Evolutionary conservation across 2,329 filamentous ascomycete genomes (phyloP).

Genomic region (Ambrosiella xylebori): DNA sequence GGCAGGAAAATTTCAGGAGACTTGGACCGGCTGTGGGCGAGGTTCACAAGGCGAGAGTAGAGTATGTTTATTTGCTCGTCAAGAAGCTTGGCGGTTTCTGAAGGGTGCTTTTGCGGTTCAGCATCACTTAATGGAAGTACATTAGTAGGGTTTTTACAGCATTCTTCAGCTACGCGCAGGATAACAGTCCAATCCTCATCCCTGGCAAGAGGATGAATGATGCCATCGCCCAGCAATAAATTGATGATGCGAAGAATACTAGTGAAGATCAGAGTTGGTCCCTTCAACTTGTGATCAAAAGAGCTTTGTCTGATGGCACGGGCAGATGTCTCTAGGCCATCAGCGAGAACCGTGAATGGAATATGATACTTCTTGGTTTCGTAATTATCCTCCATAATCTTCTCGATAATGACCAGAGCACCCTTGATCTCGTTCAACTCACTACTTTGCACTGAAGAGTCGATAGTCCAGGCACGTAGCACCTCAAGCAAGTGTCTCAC

Average conservation of each 20-base stretch:
- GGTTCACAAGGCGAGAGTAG: slow-evolving; percentile 31
- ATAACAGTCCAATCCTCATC: slow-evolving; percentile 51
- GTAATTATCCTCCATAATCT: slow-evolving; percentile 40
- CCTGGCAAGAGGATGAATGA: slow-evolving; percentile 37
- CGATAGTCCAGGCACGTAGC: slow-evolving; percentile 30
- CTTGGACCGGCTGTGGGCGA: slow-evolving; percentile 21
- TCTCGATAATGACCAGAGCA: slow-evolving; percentile 44
- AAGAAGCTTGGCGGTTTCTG: slow-evolving; percentile 16
- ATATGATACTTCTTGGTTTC: slow-evolving; percentile 38
- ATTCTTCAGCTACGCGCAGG: slow-evolving; percentile 41
- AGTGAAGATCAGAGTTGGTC: slow-evolving; percentile 28
- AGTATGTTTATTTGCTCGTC: slow-evolving; percentile 28
- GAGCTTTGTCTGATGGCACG: slow-evolving; percentile 8
- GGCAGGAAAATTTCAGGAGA: slow-evolving; percentile 40
- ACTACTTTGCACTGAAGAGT: slow-evolving; percentile 32
- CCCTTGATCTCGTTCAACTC: slow-evolving; percentile 41
- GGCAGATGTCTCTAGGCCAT: slow-evolving; percentile 30
- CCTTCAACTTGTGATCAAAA: slow-evolving; percentile 7
- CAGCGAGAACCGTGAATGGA: slow-evolving; percentile 40
- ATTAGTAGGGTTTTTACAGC: slow-evolving; percentile 18
- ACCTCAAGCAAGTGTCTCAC: slow-evolving; percentile 48
- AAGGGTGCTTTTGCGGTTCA: neutral
- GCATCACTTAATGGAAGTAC: neutral
- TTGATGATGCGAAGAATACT: slow-evolving; percentile 36
- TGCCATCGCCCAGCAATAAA: slow-evolving; percentile 35